Conservation (phyloP, 352 stramenopile species). For the Thraustochytrium sp. region DNA sequence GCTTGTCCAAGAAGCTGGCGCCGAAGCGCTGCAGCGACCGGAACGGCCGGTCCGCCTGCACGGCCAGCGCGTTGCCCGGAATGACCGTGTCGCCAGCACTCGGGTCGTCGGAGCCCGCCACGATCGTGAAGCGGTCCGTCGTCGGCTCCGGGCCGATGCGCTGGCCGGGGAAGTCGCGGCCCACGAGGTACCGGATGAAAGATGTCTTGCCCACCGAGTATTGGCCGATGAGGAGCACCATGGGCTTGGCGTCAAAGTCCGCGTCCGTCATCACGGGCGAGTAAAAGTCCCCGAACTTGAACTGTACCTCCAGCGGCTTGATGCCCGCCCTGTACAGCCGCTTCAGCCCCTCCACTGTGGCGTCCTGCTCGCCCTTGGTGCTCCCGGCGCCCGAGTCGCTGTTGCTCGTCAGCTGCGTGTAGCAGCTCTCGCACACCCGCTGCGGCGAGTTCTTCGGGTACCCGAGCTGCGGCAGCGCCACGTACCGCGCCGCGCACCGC, state of each 20-base stretch:
- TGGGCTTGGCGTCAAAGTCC: slow-evolving; percentile 94
- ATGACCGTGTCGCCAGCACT: slow-evolving; percentile 65
- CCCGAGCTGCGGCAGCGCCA: slow-evolving; percentile 14
- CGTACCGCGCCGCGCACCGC: neutral
- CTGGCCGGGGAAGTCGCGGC: slow-evolving; percentile 89
- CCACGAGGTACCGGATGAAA: slow-evolving; percentile 92
- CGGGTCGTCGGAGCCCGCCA: slow-evolving; percentile 26
- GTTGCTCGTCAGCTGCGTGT: slow-evolving; percentile 16
- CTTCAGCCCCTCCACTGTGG: slow-evolving; percentile 15
- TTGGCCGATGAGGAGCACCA: slow-evolving; percentile 94
- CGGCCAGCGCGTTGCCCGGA: slow-evolving; percentile 91
- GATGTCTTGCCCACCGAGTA: slow-evolving; percentile 98
- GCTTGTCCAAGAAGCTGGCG: slow-evolving; percentile 94
- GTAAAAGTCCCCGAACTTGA: slow-evolving; percentile 86
- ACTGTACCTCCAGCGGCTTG: slow-evolving; percentile 77
- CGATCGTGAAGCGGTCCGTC: slow-evolving; percentile 84
- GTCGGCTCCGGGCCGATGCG: slow-evolving; percentile 95
- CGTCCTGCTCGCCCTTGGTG: neutral
- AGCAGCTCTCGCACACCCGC: slow-evolving; percentile 30
- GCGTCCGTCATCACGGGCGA: slow-evolving; percentile 82
- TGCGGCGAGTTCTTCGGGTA: slow-evolving; percentile 40
- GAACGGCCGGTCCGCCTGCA: slow-evolving; percentile 78
- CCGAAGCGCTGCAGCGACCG: slow-evolving; percentile 77
- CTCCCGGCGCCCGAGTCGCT: neutral
- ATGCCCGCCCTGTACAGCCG: slow-evolving; percentile 51